Percentiles rank a stretch among this genome's conserved stretches.
phyloP scores from a whole-genome alignment of 73 alveolate species.

The Paramecium tetraurelia region DNA sequence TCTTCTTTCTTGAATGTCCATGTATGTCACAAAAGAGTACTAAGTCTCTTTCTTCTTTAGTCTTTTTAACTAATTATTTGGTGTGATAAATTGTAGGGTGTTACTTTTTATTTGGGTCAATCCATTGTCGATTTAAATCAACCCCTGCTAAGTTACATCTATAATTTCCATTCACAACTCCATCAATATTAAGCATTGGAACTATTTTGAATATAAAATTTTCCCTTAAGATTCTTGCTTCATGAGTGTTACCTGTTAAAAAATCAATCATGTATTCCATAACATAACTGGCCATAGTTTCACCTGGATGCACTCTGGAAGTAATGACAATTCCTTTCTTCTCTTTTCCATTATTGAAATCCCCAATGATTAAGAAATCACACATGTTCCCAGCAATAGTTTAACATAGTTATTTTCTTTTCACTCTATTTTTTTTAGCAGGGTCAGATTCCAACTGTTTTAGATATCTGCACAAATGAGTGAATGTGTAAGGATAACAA shows the following conservation, averaged over 20 bases:
- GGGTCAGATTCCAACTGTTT: conserved; percentile 84
- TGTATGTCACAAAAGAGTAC: conserved; percentile 97
- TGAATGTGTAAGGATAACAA: conserved; percentile 98
- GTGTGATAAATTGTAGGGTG: conserved; percentile 95
- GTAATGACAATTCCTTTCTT: conserved; percentile 81
- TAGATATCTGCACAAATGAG: conserved; percentile 91
- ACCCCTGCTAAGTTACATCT: conserved; percentile 95
- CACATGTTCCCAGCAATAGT: conserved; percentile 72
- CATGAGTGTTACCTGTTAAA: conserved; percentile 87
- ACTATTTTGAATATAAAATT: conserved; percentile 92
- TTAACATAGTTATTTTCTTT: conserved; percentile 54
- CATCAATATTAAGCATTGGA: conserved; percentile 99
- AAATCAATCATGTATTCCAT: conserved; percentile 94
- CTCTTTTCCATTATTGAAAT: conserved; percentile 63
- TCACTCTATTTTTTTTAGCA: conserved; percentile 77
- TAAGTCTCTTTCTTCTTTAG: conserved; percentile 91
- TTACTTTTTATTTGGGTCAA: conserved; percentile 91
- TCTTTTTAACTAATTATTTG: conserved; percentile 84
- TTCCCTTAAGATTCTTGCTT: conserved; percentile 88
- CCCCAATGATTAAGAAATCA: conserved; percentile 63
- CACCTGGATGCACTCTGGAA: conserved; percentile 99
- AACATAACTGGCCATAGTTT: conserved; percentile 93
- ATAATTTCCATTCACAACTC: conserved; percentile 99
- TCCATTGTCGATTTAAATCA: conserved; percentile 97
- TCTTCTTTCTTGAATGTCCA: conserved; percentile 98